Conservation (phyloP, 805 yeast genomes). For the Cyberlindnera veronae region DNA sequence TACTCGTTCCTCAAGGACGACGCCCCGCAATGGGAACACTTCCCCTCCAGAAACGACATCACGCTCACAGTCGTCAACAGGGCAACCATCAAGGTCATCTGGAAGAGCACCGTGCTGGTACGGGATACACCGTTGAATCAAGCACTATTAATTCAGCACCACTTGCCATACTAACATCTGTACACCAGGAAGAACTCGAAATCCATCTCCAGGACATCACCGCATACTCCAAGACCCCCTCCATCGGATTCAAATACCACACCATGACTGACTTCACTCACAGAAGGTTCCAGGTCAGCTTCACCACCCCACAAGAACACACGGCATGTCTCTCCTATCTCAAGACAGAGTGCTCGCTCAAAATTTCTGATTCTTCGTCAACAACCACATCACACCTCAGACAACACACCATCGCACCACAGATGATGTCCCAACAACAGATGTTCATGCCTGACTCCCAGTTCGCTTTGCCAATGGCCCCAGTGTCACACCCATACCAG, state of each 20-base stretch:
- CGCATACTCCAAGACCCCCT: conserved; percentile 21
- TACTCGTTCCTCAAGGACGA: conserved; percentile 18
- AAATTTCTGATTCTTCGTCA: background rate
- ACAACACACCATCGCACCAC: background rate
- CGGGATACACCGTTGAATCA: conserved; percentile 1
- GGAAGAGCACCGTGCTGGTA: conserved; percentile 23
- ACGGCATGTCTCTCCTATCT: conserved; percentile 5
- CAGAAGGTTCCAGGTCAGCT: conserved; percentile 11
- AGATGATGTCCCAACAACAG: background rate
- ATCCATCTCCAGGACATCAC: background rate
- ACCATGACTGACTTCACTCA: background rate
- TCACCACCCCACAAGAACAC: conserved; percentile 7
- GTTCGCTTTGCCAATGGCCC: conserved; percentile 2
- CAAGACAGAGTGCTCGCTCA: conserved; percentile 1
- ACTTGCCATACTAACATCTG: background rate
- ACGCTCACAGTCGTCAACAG: conserved; percentile 8
- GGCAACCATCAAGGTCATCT: conserved; percentile 13
- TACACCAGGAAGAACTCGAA: conserved; percentile 16
- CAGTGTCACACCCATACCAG: background rate
- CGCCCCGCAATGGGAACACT: conserved; percentile 27
- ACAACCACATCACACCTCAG: background rate
- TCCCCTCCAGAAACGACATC: conserved; percentile 24
- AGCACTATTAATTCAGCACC: background rate
- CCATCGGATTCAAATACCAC: conserved; percentile 22
- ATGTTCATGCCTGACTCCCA: background rate